These are phyloP conservation scores for Ustilago crameri DNA, from an alignment of 1,284 basidiomycete species.

Conservation along the genomic window DNA sequence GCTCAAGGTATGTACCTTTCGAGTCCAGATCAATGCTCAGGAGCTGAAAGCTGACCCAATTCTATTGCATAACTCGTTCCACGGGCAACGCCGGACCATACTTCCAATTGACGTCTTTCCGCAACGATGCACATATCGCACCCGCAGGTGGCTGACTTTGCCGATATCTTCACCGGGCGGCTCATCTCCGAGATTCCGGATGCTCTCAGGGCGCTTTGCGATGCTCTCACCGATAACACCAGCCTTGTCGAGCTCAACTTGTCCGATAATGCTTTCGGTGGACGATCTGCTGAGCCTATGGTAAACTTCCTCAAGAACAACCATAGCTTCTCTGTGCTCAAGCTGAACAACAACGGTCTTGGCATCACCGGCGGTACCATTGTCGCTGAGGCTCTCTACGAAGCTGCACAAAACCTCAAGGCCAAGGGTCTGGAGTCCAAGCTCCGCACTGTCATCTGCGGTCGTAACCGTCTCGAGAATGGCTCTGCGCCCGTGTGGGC, in stretches of 20 bases:
- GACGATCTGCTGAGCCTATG: slow-evolving; percentile 92
- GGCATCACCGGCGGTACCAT: slow-evolving; percentile 89
- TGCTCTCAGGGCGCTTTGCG: slow-evolving; percentile 87
- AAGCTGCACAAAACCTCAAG: slow-evolving; percentile 79
- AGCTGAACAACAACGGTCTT: slow-evolving; percentile 96
- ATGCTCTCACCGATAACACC: slow-evolving; percentile 82
- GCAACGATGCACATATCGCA: not conserved
- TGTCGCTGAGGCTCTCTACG: slow-evolving; percentile 84
- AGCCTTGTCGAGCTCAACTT: slow-evolving; percentile 88
- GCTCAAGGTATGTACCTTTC: slow-evolving; percentile 78
- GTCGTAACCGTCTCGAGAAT: slow-evolving; percentile 92
- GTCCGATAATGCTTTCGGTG: slow-evolving; percentile 96
- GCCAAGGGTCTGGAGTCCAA: slow-evolving; percentile 77
- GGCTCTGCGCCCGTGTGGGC: slow-evolving; percentile 87
- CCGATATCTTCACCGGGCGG: slow-evolving; percentile 97
- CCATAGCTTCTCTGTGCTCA: slow-evolving; percentile 80
- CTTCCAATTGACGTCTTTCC: not conserved
- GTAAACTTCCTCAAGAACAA: slow-evolving; percentile 77
- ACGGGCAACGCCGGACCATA: no score
- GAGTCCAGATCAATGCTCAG: not conserved
- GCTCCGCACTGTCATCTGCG: slow-evolving; percentile 86
- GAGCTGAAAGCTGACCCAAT: no score
- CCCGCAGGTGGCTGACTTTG: slow-evolving; percentile 88
- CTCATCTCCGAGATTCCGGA: slow-evolving; percentile 94
- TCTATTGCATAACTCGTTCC: no score